Evolutionary conservation across 192 early-diverging fungal species (phyloP).

Genomic region (Coemansia sp.): DNA sequence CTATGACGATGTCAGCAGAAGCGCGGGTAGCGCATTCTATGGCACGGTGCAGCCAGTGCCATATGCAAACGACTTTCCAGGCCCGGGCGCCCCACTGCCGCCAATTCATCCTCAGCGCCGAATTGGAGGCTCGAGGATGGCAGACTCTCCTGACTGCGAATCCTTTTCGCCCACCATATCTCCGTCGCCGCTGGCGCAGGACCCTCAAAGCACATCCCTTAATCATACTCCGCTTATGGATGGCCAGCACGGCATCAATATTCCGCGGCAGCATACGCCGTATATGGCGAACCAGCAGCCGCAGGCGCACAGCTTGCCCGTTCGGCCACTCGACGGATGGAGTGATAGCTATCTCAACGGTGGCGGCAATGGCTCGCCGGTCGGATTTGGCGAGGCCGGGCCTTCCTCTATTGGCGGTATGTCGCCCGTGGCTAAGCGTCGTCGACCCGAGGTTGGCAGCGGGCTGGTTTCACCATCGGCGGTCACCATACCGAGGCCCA

Average conservation of each 20-base stretch:
- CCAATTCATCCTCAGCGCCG: not conserved
- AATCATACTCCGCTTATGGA: slow-evolving; percentile 23
- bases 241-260: slow-evolving; percentile 13
- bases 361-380: slow-evolving; percentile 2
- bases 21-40: not conserved
- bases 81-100: slow-evolving; percentile 6
- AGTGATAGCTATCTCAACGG: slow-evolving; percentile 12
- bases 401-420: not conserved
- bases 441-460: slow-evolving; percentile 15
- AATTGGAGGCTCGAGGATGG: slow-evolving; percentile 9
- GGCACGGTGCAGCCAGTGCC: not conserved
- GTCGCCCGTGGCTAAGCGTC: slow-evolving; percentile 12
- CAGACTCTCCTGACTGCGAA: slow-evolving; percentile 23
- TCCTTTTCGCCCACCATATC: slow-evolving; percentile 47
- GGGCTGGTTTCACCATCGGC: not conserved
- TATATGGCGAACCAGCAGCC: slow-evolving; percentile 3
- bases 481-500: not conserved
- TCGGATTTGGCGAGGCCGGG: not conserved
- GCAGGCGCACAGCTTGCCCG: slow-evolving; percentile 39
- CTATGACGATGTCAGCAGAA: slow-evolving; percentile 1
- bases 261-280: not conserved
- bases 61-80: not conserved
- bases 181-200: slow-evolving; percentile 34
- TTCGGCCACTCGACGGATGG: slow-evolving; percentile 21
- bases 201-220: slow-evolving; percentile 11